Conservation (phyloP, 2,329 filamentous ascomycete genomes). For the Pestalotiopsis sp. region DNA sequence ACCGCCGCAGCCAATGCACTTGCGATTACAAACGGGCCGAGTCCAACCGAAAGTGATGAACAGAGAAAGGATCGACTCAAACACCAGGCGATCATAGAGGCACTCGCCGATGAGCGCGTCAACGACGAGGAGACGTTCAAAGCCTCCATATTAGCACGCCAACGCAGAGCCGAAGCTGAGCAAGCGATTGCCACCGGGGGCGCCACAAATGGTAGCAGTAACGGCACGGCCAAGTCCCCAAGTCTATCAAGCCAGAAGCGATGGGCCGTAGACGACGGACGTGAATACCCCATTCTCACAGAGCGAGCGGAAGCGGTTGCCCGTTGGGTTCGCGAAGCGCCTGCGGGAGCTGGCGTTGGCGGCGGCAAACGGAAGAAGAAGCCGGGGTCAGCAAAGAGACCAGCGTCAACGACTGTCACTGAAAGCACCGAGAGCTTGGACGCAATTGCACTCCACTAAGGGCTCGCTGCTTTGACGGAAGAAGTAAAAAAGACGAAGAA, state of each 20-base stretch:
- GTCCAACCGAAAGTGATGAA: slow-evolving; percentile 47
- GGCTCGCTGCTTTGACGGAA: background rate
- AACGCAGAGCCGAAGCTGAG: slow-evolving; percentile 61
- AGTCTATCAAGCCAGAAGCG: slow-evolving; percentile 43
- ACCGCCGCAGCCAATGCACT: slow-evolving; percentile 36
- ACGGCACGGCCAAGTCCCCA: slow-evolving; percentile 17
- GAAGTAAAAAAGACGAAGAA: background rate
- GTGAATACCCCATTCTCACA: slow-evolving; percentile 71
- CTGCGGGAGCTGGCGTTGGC: slow-evolving; percentile 33
- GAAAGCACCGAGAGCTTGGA: slow-evolving; percentile 8
- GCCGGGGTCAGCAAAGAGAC: slow-evolving; percentile 23
- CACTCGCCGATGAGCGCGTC: slow-evolving; percentile 68
- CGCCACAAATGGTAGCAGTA: slow-evolving; percentile 18
- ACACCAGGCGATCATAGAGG: slow-evolving; percentile 68
- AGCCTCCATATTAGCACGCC: slow-evolving; percentile 62
- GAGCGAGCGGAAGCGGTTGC: slow-evolving; percentile 71
- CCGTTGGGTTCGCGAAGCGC: slow-evolving; percentile 68
- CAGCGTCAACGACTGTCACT: slow-evolving; percentile 8
- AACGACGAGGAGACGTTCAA: slow-evolving; percentile 69
- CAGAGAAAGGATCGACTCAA: slow-evolving; percentile 62
- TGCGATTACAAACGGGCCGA: slow-evolving; percentile 33
- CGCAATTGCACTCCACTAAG: background rate
- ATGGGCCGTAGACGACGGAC: slow-evolving; percentile 66
- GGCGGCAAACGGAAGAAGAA: slow-evolving; percentile 35
- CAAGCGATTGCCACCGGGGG: slow-evolving; percentile 26